Evolutionary conservation across 306 rosid species (phyloP).

Genomic region (Vigna trinervia): DNA sequence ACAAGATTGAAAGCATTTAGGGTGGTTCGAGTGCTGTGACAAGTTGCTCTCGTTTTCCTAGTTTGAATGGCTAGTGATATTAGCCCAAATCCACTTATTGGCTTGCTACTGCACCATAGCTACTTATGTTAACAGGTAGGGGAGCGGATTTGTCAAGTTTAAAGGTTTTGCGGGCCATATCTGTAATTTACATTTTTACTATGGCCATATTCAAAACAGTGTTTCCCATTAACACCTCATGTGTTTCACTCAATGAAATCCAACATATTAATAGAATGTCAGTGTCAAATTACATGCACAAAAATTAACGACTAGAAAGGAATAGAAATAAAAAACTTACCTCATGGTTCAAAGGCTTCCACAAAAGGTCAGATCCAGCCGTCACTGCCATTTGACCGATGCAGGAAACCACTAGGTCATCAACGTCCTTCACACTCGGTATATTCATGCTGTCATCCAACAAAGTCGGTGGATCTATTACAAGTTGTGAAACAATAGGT

Average conservation of each 20-base stretch:
- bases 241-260: constrained; percentile 7
- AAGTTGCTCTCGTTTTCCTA: too few species aligned
- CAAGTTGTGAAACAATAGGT: constrained; percentile 84
- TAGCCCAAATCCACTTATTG: too few species aligned
- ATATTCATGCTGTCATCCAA: constrained; percentile 59
- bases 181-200: background rate
- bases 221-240: background rate
- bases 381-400: constrained; percentile 96
- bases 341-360: constrained; percentile 94
- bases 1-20: too few species aligned
- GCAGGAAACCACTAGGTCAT: constrained; percentile 80
- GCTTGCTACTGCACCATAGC: too few species aligned
- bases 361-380: constrained; percentile 84
- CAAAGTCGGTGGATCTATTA: constrained; percentile 69
- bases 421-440: constrained; percentile 74
- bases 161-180: too few species aligned
- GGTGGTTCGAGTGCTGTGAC: too few species aligned
- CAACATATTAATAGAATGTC: background rate
- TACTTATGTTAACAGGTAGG: too few species aligned
- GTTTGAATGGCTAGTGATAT: too few species aligned
- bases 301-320: background rate
- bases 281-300: background rate
- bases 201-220: background rate
- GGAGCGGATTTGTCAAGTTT: too few species aligned
- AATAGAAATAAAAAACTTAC: constrained; percentile 46